A percentile compares a stretch with the other conserved stretches of the same genome.
Conservation (phyloP, 1,139 yeast genomes). For the Barnettozyma hawaiiensis region DNA sequence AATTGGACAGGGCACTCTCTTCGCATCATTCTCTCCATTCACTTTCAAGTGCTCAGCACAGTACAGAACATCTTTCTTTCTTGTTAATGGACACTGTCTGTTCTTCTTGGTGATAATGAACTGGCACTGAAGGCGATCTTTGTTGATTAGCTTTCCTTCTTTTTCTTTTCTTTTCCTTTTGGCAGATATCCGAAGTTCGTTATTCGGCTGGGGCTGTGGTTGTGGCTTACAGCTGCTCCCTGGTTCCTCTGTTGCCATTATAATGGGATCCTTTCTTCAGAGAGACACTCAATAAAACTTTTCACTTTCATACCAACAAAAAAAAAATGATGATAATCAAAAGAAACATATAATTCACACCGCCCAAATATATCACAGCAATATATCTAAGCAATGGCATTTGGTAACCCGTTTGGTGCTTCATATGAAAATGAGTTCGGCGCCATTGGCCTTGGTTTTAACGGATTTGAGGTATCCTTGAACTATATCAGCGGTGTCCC, state of each 20-base stretch:
- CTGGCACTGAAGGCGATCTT: constrained; percentile 38
- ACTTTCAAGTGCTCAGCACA: constrained; percentile 57
- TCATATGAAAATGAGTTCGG: constrained; percentile 11
- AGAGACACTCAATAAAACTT: not conserved
- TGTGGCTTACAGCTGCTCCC: not conserved
- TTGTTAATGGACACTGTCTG: constrained; percentile 57
- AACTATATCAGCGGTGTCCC: constrained; percentile 78
- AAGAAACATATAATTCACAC: too few species aligned
- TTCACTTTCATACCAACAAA: too few species aligned
- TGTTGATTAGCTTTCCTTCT: constrained; percentile 8
- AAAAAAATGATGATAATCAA: too few species aligned
- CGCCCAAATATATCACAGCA: not conserved
- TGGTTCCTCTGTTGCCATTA: not conserved
- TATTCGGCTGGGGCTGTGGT: not conserved
- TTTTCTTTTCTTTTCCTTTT: constrained; percentile 16
- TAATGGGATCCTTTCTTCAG: not conserved
- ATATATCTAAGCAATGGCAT: constrained; percentile 12
- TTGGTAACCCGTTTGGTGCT: constrained; percentile 22
- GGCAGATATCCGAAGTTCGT: constrained; percentile 14
- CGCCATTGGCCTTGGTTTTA: constrained; percentile 31
- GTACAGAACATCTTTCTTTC: constrained; percentile 42
- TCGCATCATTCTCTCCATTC: constrained; percentile 25
- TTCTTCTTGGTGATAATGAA: constrained; percentile 43
- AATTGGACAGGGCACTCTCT: constrained; percentile 68
- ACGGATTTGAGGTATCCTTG: constrained; percentile 64